phyloP scores from a whole-genome alignment of 2,329 filamentous ascomycete genomes.

The Lecanoromycetidae sp. region DNA sequence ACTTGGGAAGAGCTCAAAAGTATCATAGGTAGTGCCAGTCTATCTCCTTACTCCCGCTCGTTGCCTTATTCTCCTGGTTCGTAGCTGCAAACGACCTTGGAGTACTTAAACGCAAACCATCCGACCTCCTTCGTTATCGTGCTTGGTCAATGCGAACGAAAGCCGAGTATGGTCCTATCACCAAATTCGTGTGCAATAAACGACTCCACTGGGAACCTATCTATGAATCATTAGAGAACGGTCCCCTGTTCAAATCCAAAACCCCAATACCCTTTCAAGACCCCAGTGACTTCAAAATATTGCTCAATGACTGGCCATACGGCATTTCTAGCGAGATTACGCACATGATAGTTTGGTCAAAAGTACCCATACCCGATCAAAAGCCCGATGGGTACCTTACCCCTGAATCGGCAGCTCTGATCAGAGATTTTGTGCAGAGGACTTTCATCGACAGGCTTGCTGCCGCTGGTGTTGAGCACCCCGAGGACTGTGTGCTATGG shows the following conservation, averaged over 20 bases:
- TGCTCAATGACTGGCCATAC: conserved; percentile 54
- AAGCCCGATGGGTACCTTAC: conserved; percentile 39
- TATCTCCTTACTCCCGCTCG: conserved; percentile 27
- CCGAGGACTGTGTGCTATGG: conserved; percentile 41
- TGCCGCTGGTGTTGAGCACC: conserved; percentile 5
- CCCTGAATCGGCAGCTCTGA: conserved; percentile 34
- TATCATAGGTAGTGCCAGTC: conserved; percentile 41
- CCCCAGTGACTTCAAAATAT: conserved; percentile 41
- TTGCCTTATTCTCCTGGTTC: background rate
- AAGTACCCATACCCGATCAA: conserved; percentile 37
- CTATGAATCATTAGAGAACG: conserved; percentile 20
- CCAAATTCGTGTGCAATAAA: conserved; percentile 43
- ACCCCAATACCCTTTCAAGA: conserved; percentile 41
- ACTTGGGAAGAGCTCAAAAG: conserved; percentile 41
- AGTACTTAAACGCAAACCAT: conserved; percentile 46
- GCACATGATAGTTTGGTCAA: conserved; percentile 48
- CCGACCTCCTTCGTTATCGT: conserved; percentile 47
- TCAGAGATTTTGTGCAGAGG: conserved; percentile 38
- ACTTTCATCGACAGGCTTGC: conserved; percentile 35
- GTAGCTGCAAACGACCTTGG: conserved; percentile 41
- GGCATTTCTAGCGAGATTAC: conserved; percentile 41
- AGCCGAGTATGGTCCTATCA: conserved; percentile 43
- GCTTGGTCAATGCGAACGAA: conserved; percentile 45
- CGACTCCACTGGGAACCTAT: conserved; percentile 40
- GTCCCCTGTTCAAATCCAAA: conserved; percentile 27